Evolutionary conservation across 129 eudicot species (phyloP).

Genomic region (Saposhnikovia divaricata): DNA sequence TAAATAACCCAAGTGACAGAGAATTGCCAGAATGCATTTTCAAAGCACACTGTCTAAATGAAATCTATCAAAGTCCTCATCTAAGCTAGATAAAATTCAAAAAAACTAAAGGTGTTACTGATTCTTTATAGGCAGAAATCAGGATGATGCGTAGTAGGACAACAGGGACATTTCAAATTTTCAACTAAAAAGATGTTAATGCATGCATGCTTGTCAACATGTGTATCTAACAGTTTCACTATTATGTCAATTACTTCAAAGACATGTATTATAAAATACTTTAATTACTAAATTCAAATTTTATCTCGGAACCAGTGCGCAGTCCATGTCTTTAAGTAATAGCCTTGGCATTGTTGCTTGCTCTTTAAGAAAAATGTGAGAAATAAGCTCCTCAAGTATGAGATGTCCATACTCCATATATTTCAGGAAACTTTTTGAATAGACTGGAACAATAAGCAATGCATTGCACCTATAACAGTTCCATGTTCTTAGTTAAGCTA

Average conservation of each 20-base stretch:
- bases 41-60: not conserved
- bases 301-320: not conserved
- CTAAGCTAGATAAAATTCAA: not conserved
- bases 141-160: not conserved
- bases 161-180: not conserved
- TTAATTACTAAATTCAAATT: not conserved
- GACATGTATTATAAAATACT: not conserved
- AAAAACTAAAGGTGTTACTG: not conserved
- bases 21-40: not conserved
- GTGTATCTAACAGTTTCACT: not conserved
- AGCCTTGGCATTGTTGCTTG: not conserved
- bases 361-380: not conserved
- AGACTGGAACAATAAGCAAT: not conserved
- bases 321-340: not conserved
- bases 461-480: not conserved
- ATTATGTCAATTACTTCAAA: not conserved
- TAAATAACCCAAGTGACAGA: not conserved
- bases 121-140: not conserved
- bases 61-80: not conserved
- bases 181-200: not conserved
- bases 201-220: not conserved
- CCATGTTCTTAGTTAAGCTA: not conserved
- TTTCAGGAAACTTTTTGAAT: not conserved
- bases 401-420: not conserved
- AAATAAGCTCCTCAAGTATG: not conserved